These are phyloP conservation scores for Tuber indicum DNA, from an alignment of 495 filamentous ascomycete genomes.

Conservation along the genomic window DNA sequence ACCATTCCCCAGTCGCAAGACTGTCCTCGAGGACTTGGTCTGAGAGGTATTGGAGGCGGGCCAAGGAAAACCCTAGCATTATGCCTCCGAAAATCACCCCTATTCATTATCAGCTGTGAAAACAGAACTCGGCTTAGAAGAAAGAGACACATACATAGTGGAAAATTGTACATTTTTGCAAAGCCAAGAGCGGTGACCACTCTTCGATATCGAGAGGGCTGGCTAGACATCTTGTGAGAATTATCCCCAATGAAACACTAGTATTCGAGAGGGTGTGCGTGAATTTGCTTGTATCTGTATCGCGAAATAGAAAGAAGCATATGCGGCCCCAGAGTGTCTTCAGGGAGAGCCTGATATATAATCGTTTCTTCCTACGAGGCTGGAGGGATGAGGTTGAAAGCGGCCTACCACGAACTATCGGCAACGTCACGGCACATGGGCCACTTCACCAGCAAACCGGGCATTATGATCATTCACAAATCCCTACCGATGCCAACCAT, in stretches of 20 bases:
- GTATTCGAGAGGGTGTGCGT: background rate
- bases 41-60: slow-evolving; percentile 44
- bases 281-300: background rate
- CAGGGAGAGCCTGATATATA: background rate
- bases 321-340: background rate
- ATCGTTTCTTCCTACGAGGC: background rate
- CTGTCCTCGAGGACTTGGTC: slow-evolving; percentile 30
- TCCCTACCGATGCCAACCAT: background rate
- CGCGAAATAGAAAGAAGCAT: background rate
- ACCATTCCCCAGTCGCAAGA: slow-evolving; percentile 50
- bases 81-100: slow-evolving; percentile 41
- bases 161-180: slow-evolving; percentile 44
- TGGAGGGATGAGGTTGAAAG: background rate
- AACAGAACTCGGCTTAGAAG: background rate
- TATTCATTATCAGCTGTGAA: slow-evolving; percentile 11
- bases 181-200: slow-evolving; percentile 42
- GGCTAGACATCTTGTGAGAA: background rate
- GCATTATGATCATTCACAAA: background rate
- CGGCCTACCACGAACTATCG: background rate
- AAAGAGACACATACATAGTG: slow-evolving; percentile 37
- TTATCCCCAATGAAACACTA: background rate
- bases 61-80: slow-evolving; percentile 40
- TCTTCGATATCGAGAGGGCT: background rate
- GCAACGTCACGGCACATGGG: background rate
- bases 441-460: background rate